phyloP scores from a whole-genome alignment of 495 filamentous ascomycete species.

The Amorphotheca resinae region DNA sequence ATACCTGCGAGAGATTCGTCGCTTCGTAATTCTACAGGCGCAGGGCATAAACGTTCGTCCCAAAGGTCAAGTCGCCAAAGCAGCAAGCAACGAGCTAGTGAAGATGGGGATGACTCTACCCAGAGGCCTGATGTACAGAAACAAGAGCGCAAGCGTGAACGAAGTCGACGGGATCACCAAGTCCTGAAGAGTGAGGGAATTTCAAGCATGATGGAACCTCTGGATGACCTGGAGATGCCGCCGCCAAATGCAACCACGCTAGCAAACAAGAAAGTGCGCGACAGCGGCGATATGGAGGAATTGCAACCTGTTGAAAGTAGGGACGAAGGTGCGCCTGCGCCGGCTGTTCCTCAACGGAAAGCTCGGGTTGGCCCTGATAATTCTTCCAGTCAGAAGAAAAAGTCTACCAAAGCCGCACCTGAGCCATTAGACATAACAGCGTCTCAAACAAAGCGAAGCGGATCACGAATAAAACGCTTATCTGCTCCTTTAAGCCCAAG shows the following conservation, averaged over 20 bases:
- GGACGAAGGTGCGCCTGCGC: slow-evolving; percentile 59
- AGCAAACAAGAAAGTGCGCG: slow-evolving; percentile 8
- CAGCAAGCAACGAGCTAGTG: slow-evolving; percentile 23
- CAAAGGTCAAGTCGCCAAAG: slow-evolving; percentile 16
- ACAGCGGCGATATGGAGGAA: slow-evolving; percentile 12
- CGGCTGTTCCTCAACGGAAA: slow-evolving; percentile 46
- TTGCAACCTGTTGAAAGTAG: slow-evolving; percentile 14
- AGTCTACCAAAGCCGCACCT: slow-evolving; percentile 29
- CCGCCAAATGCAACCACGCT: slow-evolving; percentile 11
- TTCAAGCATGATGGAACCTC: slow-evolving; percentile 22
- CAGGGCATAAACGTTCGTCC: slow-evolving; percentile 14
- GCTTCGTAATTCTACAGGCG: slow-evolving; percentile 39
- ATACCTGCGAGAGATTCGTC: slow-evolving; percentile 61
- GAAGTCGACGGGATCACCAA: slow-evolving; percentile 16
- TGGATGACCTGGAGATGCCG: slow-evolving; percentile 20
- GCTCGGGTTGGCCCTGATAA: slow-evolving; percentile 32
- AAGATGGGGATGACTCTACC: slow-evolving; percentile 15
- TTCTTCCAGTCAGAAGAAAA: slow-evolving; percentile 26
- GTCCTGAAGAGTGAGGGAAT: slow-evolving; percentile 22
- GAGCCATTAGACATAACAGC: slow-evolving; percentile 24
- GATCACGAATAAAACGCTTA: slow-evolving; percentile 35
- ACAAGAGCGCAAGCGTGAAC: slow-evolving; percentile 9
- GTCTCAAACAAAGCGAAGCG: slow-evolving; percentile 28
- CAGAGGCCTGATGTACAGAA: slow-evolving; percentile 14
- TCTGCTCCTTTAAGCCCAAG: slow-evolving; percentile 31